Base-by-base conservation (phyloP, 495 filamentous ascomycete genomes). In the Neurospora terricola region DNA sequence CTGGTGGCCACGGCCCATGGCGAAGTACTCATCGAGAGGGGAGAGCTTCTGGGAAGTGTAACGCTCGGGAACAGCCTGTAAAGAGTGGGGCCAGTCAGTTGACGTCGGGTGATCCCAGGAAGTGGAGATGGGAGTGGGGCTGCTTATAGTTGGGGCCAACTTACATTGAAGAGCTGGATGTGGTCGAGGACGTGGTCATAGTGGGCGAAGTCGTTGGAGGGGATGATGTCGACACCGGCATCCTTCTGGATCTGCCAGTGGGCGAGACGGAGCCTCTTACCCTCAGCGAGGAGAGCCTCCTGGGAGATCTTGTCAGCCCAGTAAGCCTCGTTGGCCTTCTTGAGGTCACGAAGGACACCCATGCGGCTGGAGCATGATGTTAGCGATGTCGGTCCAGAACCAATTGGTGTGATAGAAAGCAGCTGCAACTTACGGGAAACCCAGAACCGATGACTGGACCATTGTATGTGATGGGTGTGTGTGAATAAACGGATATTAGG, bases 191-290 rank as follows among this genome's bases (percentile, higher is more conserved):
- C 91, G 81, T 99, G 96, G 83, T 99, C 96, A 83, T 99, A 99
- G 88, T 92, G 94, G 75, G 96, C 92, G 82, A 99, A 99, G 91
- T 99, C 96, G 82, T 98, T 98, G 91, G 92, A 96, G 80, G 96
- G 96, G 84, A 99, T 98, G 84, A 93, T 88, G 80, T 97, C 93
- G 80, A 97, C 94, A 81, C 96, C 96, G 78, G 94, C 94, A 84
- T 94, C 90, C 88, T 98, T 96, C 88, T 98, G 96, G 86, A 98
- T 93, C 88, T 97, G 93, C 96, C 96, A 99, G 90, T 99, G 96
- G 79, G 90, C 94, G 72, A 91, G 87, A 87, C 96, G 92, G 74
- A 99, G 93, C 80, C 94, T 89, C 91, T 98, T 98, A 82, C 92
- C 96, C 88, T 98, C 96, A 71, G 89, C 86, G 74, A 98, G 87